Evolutionary conservation across 2,329 filamentous ascomycete genomes (phyloP).

Genomic region (Lecanicillium sp.): DNA sequence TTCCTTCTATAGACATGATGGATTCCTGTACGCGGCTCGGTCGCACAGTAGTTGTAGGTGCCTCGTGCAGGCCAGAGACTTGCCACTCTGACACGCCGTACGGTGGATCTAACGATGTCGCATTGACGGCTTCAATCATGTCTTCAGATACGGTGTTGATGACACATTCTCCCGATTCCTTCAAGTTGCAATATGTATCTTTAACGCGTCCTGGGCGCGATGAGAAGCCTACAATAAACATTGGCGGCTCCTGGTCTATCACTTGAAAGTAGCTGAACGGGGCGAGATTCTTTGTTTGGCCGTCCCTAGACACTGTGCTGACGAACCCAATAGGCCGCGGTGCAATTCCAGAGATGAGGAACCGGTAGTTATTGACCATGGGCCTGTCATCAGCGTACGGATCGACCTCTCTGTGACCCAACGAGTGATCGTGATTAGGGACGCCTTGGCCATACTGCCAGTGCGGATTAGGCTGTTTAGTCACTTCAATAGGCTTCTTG

Average conservation of each 20-base stretch:
- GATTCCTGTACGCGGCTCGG: constrained; percentile 18
- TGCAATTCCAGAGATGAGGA: constrained; percentile 71
- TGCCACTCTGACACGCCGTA: constrained; percentile 69
- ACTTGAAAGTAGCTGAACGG: constrained; percentile 78
- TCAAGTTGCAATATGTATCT: constrained; percentile 67
- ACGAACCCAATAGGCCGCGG: constrained; percentile 67
- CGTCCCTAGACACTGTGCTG: constrained; percentile 48
- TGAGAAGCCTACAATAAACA: constrained; percentile 56
- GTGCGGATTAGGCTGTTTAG: constrained; percentile 29
- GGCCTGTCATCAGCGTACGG: constrained; percentile 65
- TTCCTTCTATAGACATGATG: constrained; percentile 19
- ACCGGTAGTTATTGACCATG: constrained; percentile 71
- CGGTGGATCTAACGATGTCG: constrained; percentile 64
- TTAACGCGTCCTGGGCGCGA: constrained; percentile 48
- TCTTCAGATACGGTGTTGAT: constrained; percentile 78
- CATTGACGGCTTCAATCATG: constrained; percentile 75
- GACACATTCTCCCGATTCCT: constrained; percentile 62
- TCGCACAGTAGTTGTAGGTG: constrained; percentile 15
- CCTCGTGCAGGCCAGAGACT: constrained; percentile 44
- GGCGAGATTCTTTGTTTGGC: constrained; percentile 59
- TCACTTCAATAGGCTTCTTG: constrained; percentile 14
- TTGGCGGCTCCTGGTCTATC: constrained; percentile 72
- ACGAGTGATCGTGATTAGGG: constrained; percentile 19
- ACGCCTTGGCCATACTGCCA: constrained; percentile 39
- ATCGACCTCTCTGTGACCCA: constrained; percentile 64